phyloP scores from a whole-genome alignment of 2,329 filamentous ascomycete genomes.

The Colletotrichum euphorbiae region DNA sequence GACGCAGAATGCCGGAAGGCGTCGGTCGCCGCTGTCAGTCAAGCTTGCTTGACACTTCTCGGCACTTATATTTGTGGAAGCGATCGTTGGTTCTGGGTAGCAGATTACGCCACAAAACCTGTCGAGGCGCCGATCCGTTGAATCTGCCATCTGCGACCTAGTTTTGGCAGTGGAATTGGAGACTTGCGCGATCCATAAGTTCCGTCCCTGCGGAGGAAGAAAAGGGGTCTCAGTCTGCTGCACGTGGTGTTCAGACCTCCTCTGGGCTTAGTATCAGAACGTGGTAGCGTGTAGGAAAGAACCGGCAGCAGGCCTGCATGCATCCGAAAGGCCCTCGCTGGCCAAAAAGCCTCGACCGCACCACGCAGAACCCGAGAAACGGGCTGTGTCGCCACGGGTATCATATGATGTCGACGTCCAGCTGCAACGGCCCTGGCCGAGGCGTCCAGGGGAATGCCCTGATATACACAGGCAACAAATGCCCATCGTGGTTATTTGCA shows the following conservation, averaged over 20 bases:
- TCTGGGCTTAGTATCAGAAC: slow-evolving; percentile 19
- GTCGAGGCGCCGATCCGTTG: slow-evolving; percentile 16
- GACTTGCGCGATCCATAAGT: slow-evolving; percentile 7
- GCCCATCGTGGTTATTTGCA: neutral
- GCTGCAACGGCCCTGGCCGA: slow-evolving; percentile 21
- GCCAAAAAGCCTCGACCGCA: slow-evolving; percentile 13
- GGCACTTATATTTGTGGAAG: neutral
- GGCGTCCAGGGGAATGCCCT: slow-evolving; percentile 13
- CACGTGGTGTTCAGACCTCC: slow-evolving; percentile 24
- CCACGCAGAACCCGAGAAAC: slow-evolving; percentile 15
- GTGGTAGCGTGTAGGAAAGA: slow-evolving; percentile 24
- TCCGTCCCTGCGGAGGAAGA: slow-evolving; percentile 14
- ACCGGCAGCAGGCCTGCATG: slow-evolving; percentile 4
- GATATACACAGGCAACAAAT: neutral
- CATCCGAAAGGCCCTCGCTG: slow-evolving; percentile 7
- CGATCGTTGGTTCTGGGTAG: neutral
- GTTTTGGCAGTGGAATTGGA: neutral
- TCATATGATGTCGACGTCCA: slow-evolving; percentile 24
- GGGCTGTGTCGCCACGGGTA: slow-evolving; percentile 24
- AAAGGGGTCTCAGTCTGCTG: slow-evolving; percentile 2
- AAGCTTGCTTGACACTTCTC: slow-evolving; percentile 7
- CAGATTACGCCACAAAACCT: slow-evolving; percentile 9
- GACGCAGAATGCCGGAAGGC: slow-evolving; percentile 5
- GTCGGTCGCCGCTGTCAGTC: slow-evolving; percentile 11
- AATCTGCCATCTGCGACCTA: neutral